A percentile compares a stretch with the other conserved stretches of the same genome.
These are phyloP conservation scores for Glycine latifolia DNA, from an alignment of 306 rosid species.

Conservation along the genomic window DNA sequence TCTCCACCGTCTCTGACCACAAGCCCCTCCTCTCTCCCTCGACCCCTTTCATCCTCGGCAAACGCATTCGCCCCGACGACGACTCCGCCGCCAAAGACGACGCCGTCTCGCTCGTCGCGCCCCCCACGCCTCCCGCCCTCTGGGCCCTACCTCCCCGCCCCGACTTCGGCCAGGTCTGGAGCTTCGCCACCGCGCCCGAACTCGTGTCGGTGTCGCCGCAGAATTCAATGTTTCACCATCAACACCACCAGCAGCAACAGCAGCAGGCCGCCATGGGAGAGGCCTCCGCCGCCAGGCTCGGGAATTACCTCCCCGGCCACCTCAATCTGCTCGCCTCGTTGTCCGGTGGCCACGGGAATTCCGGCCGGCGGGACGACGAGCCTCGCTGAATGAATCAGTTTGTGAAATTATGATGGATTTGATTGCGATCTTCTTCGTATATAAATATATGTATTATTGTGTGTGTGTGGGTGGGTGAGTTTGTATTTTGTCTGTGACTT, in stretches of 20 bases:
- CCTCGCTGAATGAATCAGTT: constrained; percentile 48
- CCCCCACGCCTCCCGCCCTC: constrained; percentile 62
- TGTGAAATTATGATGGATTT: background rate
- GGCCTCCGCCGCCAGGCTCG: constrained; percentile 86
- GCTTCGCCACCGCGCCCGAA: constrained; percentile 57
- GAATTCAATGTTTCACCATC: constrained; percentile 43
- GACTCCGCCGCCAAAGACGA: constrained; percentile 44
- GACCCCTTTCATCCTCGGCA: constrained; percentile 80
- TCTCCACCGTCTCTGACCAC: constrained; percentile 67
- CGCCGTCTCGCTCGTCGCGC: constrained; percentile 59
- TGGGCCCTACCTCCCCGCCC: constrained; percentile 78
- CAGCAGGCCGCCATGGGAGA: constrained; percentile 65
- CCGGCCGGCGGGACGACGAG: constrained; percentile 82
- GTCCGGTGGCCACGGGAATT: constrained; percentile 80
- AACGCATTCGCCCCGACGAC: constrained; percentile 74
- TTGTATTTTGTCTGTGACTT: constrained; percentile 5
- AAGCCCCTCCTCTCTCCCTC: constrained; percentile 63
- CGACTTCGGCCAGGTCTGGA: constrained; percentile 65
- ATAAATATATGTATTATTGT: constrained; percentile 10
- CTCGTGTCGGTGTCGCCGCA: constrained; percentile 54
- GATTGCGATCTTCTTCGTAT: background rate
- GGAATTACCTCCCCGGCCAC: constrained; percentile 90
- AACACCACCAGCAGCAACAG: no score
- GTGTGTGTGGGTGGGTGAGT: constrained; percentile 29
- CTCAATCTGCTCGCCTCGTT: constrained; percentile 88